Conservation (phyloP, 1,284 basidiomycete genomes). For the Sanghuangporus baumii region DNA sequence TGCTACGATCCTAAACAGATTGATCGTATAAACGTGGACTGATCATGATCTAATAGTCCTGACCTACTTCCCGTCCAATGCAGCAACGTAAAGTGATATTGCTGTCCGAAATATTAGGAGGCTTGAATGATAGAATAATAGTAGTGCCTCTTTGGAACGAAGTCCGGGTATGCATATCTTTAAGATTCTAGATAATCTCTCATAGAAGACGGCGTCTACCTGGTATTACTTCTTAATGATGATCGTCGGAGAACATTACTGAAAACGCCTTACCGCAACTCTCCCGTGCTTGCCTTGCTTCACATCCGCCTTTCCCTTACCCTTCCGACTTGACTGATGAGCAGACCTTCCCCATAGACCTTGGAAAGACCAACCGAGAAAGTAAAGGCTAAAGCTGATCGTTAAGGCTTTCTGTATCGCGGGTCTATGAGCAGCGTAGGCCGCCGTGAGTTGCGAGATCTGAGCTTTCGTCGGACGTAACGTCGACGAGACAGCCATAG, state of each 20-base stretch:
- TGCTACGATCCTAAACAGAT: slow-evolving; percentile 74
- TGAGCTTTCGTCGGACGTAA: slow-evolving; percentile 23
- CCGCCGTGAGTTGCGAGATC: slow-evolving; percentile 38
- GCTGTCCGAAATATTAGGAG: slow-evolving; percentile 87
- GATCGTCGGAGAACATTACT: neutral
- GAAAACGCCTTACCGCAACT: slow-evolving; percentile 54
- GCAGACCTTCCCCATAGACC: slow-evolving; percentile 34
- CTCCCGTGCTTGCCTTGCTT: slow-evolving; percentile 42
- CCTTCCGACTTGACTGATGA: slow-evolving; percentile 27
- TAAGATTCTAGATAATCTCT: slow-evolving; percentile 72
- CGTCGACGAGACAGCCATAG: slow-evolving; percentile 20
- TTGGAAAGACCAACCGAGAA: slow-evolving; percentile 52
- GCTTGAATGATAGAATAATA: slow-evolving; percentile 84
- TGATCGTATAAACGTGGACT: slow-evolving; percentile 5
- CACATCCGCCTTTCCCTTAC: slow-evolving; percentile 32
- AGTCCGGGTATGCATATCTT: slow-evolving; percentile 87
- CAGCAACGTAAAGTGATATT: slow-evolving; percentile 92
- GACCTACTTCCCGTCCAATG: slow-evolving; percentile 85
- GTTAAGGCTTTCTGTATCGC: slow-evolving; percentile 66
- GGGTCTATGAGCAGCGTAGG: slow-evolving; percentile 61
- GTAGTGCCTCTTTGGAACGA: slow-evolving; percentile 80
- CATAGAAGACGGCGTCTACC: slow-evolving; percentile 89
- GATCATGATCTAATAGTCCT: neutral
- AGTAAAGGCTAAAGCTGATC: slow-evolving; percentile 56
- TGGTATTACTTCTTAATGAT: slow-evolving; percentile 27